Evolutionary conservation across 148 eudicot species (phyloP), one percentile per base, ranked within the genome.

Genomic region (Suaeda aralocaspica): DNA sequence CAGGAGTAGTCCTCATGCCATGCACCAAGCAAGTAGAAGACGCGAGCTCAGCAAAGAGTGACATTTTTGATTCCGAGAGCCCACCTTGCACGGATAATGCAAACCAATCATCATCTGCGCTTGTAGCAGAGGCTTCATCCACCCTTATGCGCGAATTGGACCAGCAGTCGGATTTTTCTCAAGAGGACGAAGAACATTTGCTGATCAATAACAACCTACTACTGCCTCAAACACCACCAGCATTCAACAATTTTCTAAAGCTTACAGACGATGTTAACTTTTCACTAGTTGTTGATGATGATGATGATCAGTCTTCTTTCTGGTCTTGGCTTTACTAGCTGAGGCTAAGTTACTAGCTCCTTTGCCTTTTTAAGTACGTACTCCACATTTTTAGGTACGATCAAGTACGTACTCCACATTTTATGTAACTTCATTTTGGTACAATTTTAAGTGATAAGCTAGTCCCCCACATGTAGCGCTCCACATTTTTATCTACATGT

Each of bases 31-130:
- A 79, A 41, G 82, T 68, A 12, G 88, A 84, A 50, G 85, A 84
- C 25, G 81, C 84, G 13, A 83, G 71, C 72, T 90, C 96, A 16
- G 84, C 82, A 1, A 84, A 82, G 66, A 88, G 96, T 66, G 93
- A 84, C 48, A 73, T 88, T 26, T 34, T 83, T 7, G 93, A 91
- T 65, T 88, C 89, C 0, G 93, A 86, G 14, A 86, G 89, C 81
- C 85, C 88, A 41, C 80, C 68, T 74, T 80, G 60, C 68, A 64
- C 67, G 1, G 80, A 72, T 16, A n/a, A n/a, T n/a, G 82, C 42
- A 12, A 72, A 77, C 34, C 76, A 55, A 16, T 36, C 66, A 16
- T 36, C 66, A 22, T 68, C 81, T 18, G 48, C 66, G 4, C 3
- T 74, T 4, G 10, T 73, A 21, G 82, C 76, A 21, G 82, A 72